These are phyloP conservation scores for Panellus pusillus DNA, from an alignment of 768 basidiomycete species.

Conservation along the genomic window DNA sequence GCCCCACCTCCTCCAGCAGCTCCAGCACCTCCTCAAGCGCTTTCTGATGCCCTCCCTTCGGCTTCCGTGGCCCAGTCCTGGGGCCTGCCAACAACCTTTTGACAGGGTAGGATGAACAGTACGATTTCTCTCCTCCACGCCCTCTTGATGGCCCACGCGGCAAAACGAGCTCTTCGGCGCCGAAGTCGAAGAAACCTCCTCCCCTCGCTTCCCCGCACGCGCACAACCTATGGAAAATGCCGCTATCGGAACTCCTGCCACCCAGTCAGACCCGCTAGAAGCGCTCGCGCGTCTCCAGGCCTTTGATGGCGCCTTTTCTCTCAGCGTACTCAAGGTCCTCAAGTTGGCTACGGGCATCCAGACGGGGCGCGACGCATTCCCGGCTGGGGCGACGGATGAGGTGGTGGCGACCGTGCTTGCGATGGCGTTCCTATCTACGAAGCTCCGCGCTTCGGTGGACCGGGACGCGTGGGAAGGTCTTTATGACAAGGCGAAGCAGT, in stretches of 20 bases:
- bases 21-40: too few relatives aligned
- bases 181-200: too few relatives aligned
- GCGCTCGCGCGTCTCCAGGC: slow-evolving; percentile 19
- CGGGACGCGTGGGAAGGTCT: slow-evolving; percentile 20
- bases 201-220: not conserved
- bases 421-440: slow-evolving; percentile 16
- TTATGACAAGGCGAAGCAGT: slow-evolving; percentile 16
- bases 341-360: not conserved
- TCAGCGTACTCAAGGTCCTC: slow-evolving; percentile 7
- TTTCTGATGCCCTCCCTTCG: too few relatives aligned
- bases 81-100: too few relatives aligned
- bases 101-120: too few relatives aligned
- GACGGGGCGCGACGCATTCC: slow-evolving; percentile 2
- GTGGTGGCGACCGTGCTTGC: slow-evolving; percentile 11
- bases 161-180: too few relatives aligned
- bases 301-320: slow-evolving; percentile 22
- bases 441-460: slow-evolving; percentile 2
- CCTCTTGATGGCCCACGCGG: too few relatives aligned
- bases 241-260: not conserved
- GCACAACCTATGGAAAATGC: not conserved
- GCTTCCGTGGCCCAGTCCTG: too few relatives aligned
- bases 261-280: slow-evolving; percentile 10
- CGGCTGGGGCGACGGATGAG: not conserved
- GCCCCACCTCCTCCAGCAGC: too few relatives aligned
- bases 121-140: too few relatives aligned